Percentiles rank a stretch among this genome's conserved stretches.
Evolutionary conservation across 2,329 filamentous ascomycete species (phyloP).

Genomic region (Aureobasidium melanogenum): DNA sequence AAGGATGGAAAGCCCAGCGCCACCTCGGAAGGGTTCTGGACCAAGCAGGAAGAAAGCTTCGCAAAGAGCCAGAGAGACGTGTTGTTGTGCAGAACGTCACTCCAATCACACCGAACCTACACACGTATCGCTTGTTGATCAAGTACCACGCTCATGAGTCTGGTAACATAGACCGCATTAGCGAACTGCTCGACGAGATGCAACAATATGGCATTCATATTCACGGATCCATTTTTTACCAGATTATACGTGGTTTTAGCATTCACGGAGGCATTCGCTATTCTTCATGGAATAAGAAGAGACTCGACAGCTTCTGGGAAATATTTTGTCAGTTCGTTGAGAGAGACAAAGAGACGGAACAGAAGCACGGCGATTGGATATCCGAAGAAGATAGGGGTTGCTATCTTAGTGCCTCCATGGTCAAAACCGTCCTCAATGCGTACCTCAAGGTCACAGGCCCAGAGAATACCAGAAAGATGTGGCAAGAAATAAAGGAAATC

Average conservation of each 20-base stretch:
- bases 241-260: conserved; percentile 75
- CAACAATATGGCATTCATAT: conserved; percentile 56
- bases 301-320: conserved; percentile 60
- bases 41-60: conserved; percentile 33
- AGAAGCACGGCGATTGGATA: neutral
- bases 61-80: conserved; percentile 36
- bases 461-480: conserved; percentile 47
- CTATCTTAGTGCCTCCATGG: conserved; percentile 41
- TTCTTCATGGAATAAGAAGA: conserved; percentile 61
- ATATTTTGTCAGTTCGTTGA: conserved; percentile 43
- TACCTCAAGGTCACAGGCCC: conserved; percentile 52
- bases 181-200: conserved; percentile 73
- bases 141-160: conserved; percentile 60
- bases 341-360: conserved; percentile 17
- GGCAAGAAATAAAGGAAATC: conserved; percentile 32
- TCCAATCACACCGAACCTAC: conserved; percentile 62
- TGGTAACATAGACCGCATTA: conserved; percentile 64
- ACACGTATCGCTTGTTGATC: conserved; percentile 73
- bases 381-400: conserved; percentile 19
- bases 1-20: conserved; percentile 34
- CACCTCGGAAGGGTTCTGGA: conserved; percentile 41
- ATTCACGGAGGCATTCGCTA: conserved; percentile 57
- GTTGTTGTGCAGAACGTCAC: conserved; percentile 56
- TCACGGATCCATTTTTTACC: conserved; percentile 68
- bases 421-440: conserved; percentile 52